These are phyloP conservation scores for Musa troglodytarum DNA, from an alignment of 176 grass and related monocot genomes.

Conservation along the genomic window DNA sequence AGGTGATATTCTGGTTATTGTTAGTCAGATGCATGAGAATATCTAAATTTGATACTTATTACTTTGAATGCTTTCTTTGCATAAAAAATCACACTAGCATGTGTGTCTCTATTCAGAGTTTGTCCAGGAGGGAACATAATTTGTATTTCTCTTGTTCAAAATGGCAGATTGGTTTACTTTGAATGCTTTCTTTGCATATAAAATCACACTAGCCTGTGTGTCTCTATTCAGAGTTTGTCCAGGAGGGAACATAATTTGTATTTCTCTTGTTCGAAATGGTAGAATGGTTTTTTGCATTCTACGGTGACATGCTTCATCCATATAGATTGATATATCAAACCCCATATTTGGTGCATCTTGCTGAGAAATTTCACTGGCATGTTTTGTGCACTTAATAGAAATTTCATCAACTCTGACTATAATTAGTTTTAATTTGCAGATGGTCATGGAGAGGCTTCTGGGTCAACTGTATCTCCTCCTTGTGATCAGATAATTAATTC, in stretches of 20 bases:
- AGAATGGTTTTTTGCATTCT: too few relatives aligned
- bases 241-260: too few relatives aligned
- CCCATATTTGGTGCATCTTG: background rate
- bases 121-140: too few relatives aligned
- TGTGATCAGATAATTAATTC: background rate
- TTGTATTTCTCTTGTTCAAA: too few relatives aligned
- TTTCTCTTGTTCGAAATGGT: too few relatives aligned
- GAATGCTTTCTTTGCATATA: background rate
- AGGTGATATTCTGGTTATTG: background rate
- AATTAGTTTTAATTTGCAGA: background rate
- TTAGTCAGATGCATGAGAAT: background rate
- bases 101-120: background rate
- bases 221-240: background rate
- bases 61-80: background rate
- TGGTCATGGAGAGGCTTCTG: background rate
- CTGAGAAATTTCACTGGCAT: background rate
- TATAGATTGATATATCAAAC: too few relatives aligned
- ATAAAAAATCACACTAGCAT: background rate
- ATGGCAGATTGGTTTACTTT: background rate
- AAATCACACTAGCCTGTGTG: background rate
- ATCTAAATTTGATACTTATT: background rate
- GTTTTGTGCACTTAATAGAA: background rate
- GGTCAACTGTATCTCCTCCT: background rate
- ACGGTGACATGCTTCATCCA: too few relatives aligned
- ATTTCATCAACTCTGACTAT: background rate